Evolutionary conservation across 371 early-diverging fungal species (phyloP).

Genomic region (Polyrhizophydium stewartii): DNA sequence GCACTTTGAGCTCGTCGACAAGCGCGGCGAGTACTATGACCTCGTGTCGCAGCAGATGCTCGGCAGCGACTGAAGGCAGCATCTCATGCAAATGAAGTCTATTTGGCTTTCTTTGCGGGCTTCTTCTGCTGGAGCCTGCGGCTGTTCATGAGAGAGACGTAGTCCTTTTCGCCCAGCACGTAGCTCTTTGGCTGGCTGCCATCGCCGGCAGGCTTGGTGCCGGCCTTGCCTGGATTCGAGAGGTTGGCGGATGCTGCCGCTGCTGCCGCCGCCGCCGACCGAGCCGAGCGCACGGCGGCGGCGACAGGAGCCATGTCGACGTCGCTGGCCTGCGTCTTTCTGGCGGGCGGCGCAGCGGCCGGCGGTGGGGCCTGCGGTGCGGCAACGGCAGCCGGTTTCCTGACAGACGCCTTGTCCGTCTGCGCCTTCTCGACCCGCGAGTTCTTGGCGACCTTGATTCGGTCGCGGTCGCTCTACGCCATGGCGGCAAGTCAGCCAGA

Average conservation of each 20-base stretch:
- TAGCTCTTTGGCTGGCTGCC: not conserved
- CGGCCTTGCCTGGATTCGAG: not conserved
- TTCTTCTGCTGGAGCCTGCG: not conserved
- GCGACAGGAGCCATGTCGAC: not conserved
- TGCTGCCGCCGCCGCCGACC: too few species aligned
- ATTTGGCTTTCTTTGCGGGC: not conserved
- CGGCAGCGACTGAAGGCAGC: not conserved
- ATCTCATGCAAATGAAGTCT: not conserved
- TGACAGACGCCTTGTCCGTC: too few species aligned
- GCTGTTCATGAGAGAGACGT: not conserved
- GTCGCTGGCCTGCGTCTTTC: not conserved
- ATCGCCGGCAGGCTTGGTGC: not conserved
- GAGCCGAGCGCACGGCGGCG: not conserved
- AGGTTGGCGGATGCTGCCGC: not conserved
- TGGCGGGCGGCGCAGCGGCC: not conserved
- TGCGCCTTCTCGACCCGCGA: not conserved
- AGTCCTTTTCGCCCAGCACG: not conserved
- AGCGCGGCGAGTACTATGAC: conserved; percentile 29
- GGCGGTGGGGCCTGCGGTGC: too few species aligned
- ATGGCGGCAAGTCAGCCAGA: too few species aligned
- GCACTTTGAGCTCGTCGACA: conserved; percentile 63
- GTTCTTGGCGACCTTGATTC: not conserved
- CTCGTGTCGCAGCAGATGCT: conserved; percentile 28
- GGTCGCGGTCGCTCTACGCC: not conserved
- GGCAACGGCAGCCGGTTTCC: too few species aligned